These are phyloP conservation scores for Ceratocystis diversiconidia DNA, from an alignment of 2,329 filamentous ascomycete species.

Conservation along the genomic window DNA sequence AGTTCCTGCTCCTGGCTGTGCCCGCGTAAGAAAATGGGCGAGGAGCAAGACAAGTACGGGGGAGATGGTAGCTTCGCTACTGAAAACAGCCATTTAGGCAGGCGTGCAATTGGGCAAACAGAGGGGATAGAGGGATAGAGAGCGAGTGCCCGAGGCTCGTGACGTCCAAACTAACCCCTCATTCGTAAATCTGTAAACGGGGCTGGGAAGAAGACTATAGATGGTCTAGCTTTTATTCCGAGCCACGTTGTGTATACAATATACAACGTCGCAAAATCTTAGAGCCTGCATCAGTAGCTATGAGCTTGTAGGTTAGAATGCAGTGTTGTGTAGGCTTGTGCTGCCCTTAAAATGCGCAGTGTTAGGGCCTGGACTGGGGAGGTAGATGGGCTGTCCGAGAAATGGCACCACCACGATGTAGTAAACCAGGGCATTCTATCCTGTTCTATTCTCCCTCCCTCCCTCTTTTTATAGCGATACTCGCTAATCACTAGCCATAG, in stretches of 20 bases:
- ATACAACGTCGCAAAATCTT: no score
- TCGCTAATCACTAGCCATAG: no score
- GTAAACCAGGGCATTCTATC: background rate
- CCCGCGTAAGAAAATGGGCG: no score
- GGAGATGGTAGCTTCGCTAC: background rate
- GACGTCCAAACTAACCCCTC: background rate
- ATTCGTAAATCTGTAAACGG: background rate
- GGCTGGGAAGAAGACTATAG: background rate
- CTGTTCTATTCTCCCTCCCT: background rate
- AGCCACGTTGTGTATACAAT: no score
- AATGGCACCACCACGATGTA: background rate
- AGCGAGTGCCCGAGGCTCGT: background rate
- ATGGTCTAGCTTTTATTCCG: no score
- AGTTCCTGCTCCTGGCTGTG: no score
- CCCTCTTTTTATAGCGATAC: background rate
- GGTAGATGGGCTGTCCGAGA: background rate
- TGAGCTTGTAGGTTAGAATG: no score
- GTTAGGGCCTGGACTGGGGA: no score
- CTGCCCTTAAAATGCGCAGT: no score
- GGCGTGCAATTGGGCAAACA: background rate
- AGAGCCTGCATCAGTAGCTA: no score
- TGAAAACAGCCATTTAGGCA: background rate
- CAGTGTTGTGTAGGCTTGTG: no score
- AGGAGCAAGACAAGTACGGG: background rate
- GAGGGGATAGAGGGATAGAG: background rate